Evolutionary conservation across 305 asterid genomes (phyloP).

Genomic region (Coffea humblotiana): DNA sequence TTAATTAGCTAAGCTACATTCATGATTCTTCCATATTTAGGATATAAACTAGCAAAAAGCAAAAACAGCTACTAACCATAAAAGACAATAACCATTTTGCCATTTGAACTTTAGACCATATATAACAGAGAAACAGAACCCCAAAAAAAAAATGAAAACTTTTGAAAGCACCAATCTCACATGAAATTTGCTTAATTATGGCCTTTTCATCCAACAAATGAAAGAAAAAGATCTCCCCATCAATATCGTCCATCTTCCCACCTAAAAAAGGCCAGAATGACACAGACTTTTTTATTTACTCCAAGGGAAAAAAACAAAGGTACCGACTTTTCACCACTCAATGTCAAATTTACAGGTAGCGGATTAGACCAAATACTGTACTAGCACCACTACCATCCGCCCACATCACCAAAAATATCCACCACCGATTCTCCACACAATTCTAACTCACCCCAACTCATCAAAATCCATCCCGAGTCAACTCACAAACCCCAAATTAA

Average conservation of each 20-base stretch:
- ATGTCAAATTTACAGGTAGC: slow-evolving; percentile 6
- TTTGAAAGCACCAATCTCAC: neutral
- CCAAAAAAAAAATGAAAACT: neutral
- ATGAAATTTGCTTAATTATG: slow-evolving; percentile 9
- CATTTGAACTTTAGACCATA: neutral
- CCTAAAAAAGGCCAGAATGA: slow-evolving; percentile 16
- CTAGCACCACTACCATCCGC: slow-evolving; percentile 9
- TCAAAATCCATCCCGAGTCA: neutral
- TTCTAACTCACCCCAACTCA: slow-evolving; percentile 15
- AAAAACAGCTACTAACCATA: neutral
- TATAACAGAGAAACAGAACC: neutral
- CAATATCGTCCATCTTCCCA: neutral
- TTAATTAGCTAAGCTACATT: neutral
- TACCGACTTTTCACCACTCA: slow-evolving; percentile 5
- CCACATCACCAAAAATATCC: slow-evolving; percentile 18
- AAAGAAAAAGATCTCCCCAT: neutral
- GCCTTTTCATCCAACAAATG: slow-evolving; percentile 1
- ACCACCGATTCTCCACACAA: slow-evolving; percentile 12
- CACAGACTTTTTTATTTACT: slow-evolving; percentile 1
- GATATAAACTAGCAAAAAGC: neutral
- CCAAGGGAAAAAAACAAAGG: too few species aligned
- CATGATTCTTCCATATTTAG: neutral
- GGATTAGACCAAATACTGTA: slow-evolving; percentile 20
- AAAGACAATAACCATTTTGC: neutral
- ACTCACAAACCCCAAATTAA: slow-evolving; percentile 20